These are phyloP conservation scores for Ampelomyces quisqualis DNA, from an alignment of 2,329 filamentous ascomycete species.

Conservation along the genomic window DNA sequence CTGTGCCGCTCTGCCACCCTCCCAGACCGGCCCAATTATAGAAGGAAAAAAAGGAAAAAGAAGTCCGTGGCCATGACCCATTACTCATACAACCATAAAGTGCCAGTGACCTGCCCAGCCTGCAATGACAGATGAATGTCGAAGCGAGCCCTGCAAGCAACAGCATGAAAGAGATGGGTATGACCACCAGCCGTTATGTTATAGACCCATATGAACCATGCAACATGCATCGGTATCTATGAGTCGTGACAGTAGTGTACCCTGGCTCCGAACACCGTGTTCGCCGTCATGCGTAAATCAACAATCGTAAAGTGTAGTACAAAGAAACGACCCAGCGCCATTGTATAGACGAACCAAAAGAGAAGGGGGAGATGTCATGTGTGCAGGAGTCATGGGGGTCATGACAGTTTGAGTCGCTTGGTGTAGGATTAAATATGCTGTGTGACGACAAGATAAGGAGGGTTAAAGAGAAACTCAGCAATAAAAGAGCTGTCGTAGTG, in stretches of 20 bases:
- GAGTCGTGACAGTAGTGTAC: constrained; percentile 13
- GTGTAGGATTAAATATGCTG: constrained; percentile 34
- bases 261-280: constrained; percentile 23
- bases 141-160: constrained; percentile 7
- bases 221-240: constrained; percentile 30
- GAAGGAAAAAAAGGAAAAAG: constrained; percentile 4
- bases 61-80: constrained; percentile 25
- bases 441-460: constrained; percentile 14
- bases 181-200: constrained; percentile 27
- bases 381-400: constrained; percentile 28
- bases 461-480: constrained; percentile 5
- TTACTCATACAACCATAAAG: constrained; percentile 34
- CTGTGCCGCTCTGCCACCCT: constrained; percentile 3
- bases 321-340: constrained; percentile 4
- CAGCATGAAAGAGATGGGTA: constrained; percentile 31
- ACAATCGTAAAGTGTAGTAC: constrained; percentile 10
- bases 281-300: constrained; percentile 18
- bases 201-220: constrained; percentile 37
- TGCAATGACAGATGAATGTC: constrained; percentile 7
- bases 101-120: constrained; percentile 8
- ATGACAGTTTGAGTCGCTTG: constrained; percentile 21
- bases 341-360: constrained; percentile 1
- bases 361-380: constrained; percentile 18
- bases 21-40: neutral
- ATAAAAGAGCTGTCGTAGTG: too few species aligned